A percentile compares a stretch with the other conserved stretches of the same genome.
Evolutionary conservation across 352 stramenopile species (phyloP).

Genomic region (Phytophthora multivora): DNA sequence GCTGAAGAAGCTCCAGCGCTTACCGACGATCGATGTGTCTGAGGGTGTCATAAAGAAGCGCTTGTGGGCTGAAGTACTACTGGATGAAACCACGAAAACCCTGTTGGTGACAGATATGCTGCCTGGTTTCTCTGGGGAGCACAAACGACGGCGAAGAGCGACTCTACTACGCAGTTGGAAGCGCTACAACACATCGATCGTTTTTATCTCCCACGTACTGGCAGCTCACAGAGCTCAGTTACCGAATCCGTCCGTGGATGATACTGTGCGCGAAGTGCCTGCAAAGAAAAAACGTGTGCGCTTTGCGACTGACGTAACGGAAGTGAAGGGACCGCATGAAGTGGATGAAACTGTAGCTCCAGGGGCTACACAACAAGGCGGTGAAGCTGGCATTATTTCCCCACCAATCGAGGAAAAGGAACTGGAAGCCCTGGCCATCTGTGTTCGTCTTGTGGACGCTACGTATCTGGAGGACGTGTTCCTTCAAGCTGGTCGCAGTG

Average conservation of each 20-base stretch:
- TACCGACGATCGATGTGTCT: slow-evolving; percentile 80
- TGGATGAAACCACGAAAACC: slow-evolving; percentile 84
- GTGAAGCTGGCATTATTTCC: neutral
- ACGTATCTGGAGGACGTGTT: slow-evolving; percentile 58
- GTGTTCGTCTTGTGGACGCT: slow-evolving; percentile 57
- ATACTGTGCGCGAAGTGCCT: slow-evolving; percentile 18
- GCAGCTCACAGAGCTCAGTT: slow-evolving; percentile 29
- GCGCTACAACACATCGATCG: slow-evolving; percentile 71
- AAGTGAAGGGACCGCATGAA: slow-evolving; percentile 17
- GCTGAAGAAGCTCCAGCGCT: slow-evolving; percentile 80
- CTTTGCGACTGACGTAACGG: slow-evolving; percentile 46
- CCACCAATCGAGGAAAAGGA: slow-evolving; percentile 23
- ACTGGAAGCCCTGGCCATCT: slow-evolving; percentile 38
- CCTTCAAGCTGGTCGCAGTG: slow-evolving; percentile 47
- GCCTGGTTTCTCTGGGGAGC: slow-evolving; percentile 70
- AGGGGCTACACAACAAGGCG: neutral
- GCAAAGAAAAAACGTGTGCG: slow-evolving; percentile 69
- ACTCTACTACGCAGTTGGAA: slow-evolving; percentile 84
- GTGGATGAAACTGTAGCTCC: neutral
- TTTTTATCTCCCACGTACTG: slow-evolving; percentile 66
- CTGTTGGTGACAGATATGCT: slow-evolving; percentile 83
- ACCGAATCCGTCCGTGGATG: slow-evolving; percentile 15
- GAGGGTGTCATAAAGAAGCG: slow-evolving; percentile 63
- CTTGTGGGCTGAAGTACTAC: slow-evolving; percentile 77
- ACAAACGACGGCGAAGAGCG: slow-evolving; percentile 64